A percentile compares a stretch with the other conserved stretches of the same genome.
Evolutionary conservation across 2,329 filamentous ascomycete genomes (phyloP).

Genomic region (Geoglossum cookeanum): DNA sequence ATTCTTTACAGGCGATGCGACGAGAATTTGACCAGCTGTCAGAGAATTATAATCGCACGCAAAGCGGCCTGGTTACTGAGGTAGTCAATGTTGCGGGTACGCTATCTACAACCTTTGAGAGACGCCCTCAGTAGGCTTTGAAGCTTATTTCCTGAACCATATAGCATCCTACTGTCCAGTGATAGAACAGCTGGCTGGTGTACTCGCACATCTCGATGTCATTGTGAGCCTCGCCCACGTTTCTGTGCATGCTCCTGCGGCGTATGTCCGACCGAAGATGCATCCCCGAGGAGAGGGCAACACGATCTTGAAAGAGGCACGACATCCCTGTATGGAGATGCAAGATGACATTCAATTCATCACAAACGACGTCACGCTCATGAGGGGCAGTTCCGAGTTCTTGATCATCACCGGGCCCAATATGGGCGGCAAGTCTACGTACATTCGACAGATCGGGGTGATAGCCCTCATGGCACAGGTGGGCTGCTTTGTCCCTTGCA

Average conservation of each 20-base stretch:
- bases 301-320: slow-evolving; percentile 77
- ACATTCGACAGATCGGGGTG: slow-evolving; percentile 92
- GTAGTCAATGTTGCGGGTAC: slow-evolving; percentile 63
- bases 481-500: slow-evolving; percentile 87
- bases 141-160: neutral
- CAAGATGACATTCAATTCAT: slow-evolving; percentile 98
- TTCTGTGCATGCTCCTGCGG: slow-evolving; percentile 77
- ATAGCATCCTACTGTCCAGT: slow-evolving; percentile 78
- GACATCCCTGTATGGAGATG: slow-evolving; percentile 96
- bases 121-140: neutral
- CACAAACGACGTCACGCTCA: slow-evolving; percentile 80
- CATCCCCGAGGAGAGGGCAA: slow-evolving; percentile 74
- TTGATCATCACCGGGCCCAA: slow-evolving; percentile 95
- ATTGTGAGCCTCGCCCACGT: slow-evolving; percentile 87
- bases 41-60: slow-evolving; percentile 86
- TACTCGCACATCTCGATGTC: slow-evolving; percentile 86
- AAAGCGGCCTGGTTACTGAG: slow-evolving; percentile 75
- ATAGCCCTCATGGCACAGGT: slow-evolving; percentile 95
- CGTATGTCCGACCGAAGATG: slow-evolving; percentile 81
- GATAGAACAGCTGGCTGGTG: slow-evolving; percentile 68
- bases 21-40: slow-evolving; percentile 88
- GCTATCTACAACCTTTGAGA: neutral
- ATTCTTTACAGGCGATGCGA: slow-evolving; percentile 56
- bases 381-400: slow-evolving; percentile 65
- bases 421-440: slow-evolving; percentile 98